Percentiles rank a stretch among this genome's conserved stretches.
phyloP scores from a whole-genome alignment of 441 rosid genomes.

The Corymbia calophylla region DNA sequence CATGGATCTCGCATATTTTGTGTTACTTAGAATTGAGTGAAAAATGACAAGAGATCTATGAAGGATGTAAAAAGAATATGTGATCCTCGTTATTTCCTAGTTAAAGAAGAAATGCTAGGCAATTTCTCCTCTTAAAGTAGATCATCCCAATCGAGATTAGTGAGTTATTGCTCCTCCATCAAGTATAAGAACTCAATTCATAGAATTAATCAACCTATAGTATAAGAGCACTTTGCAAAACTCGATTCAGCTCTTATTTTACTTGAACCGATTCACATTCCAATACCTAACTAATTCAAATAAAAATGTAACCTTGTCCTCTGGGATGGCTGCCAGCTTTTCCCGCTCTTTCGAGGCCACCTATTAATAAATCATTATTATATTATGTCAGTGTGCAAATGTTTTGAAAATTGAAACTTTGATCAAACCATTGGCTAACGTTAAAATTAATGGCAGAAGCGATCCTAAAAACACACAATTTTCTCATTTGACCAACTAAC shows the following conservation, averaged over 20 bases:
- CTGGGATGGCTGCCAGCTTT: neutral
- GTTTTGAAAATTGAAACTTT: neutral
- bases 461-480: neutral
- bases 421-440: neutral
- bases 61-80: fast-evolving
- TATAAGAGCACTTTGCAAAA: neutral
- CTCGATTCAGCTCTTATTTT: fast-evolving
- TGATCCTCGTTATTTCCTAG: neutral
- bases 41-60: neutral
- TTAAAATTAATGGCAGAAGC: neutral
- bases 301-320: neutral
- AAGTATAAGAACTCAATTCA: fast-evolving
- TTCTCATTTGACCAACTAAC: neutral
- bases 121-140: neutral
- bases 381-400: neutral
- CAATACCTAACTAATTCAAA: neutral
- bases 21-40: neutral
- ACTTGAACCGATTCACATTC: neutral
- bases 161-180: fast-evolving
- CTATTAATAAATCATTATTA: neutral
- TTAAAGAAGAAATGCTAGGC: neutral
- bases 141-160: fast-evolving
- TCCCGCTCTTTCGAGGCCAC: neutral
- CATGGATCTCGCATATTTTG: fast-evolving
- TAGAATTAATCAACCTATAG: neutral